These are phyloP conservation scores for Cyclotella atomus DNA, from an alignment of 108 stramenopile genomes.

Conservation along the genomic window DNA sequence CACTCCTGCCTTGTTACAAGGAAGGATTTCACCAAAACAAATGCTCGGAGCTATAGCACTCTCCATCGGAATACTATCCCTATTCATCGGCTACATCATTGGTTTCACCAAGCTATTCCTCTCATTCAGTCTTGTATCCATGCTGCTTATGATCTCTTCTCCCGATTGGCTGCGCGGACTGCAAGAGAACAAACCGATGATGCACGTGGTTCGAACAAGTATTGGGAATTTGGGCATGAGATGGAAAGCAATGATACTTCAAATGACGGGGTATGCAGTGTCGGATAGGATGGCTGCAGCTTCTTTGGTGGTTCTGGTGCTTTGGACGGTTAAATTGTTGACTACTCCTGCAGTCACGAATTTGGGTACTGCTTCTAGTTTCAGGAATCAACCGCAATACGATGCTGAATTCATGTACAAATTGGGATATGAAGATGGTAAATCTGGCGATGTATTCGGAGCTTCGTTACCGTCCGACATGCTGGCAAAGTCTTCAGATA, in stretches of 20 bases:
- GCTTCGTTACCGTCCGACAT: conserved; percentile 36
- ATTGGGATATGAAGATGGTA: conserved; percentile 52
- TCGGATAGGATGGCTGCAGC: conserved; percentile 36
- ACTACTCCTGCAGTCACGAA: too few species aligned
- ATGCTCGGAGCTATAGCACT: conserved; percentile 8
- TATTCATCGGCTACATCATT: conserved; percentile 20
- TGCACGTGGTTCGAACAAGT: conserved; percentile 17
- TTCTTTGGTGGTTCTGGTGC: conserved; percentile 25
- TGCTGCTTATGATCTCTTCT: conserved; percentile 26
- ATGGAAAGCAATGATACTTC: conserved; percentile 39
- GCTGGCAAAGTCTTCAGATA: neutral
- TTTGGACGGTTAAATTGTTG: conserved; percentile 36
- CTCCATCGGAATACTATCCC: conserved; percentile 7
- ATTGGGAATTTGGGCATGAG: conserved; percentile 26
- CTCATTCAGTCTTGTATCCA: conserved; percentile 15
- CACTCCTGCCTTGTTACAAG: conserved; percentile 20
- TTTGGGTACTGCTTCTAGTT: neutral
- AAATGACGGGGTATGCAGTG: conserved; percentile 36
- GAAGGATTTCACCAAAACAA: conserved; percentile 19
- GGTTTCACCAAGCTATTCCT: conserved; percentile 40
- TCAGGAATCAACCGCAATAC: neutral
- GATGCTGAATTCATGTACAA: conserved; percentile 50
- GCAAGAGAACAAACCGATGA: conserved; percentile 34
- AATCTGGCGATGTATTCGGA: conserved; percentile 45
- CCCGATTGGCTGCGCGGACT: conserved; percentile 46